Percentiles rank a stretch among this genome's conserved stretches.
These are phyloP conservation scores for Phytopythium montanum DNA, from an alignment of 352 stramenopile genomes.

Conservation along the genomic window DNA sequence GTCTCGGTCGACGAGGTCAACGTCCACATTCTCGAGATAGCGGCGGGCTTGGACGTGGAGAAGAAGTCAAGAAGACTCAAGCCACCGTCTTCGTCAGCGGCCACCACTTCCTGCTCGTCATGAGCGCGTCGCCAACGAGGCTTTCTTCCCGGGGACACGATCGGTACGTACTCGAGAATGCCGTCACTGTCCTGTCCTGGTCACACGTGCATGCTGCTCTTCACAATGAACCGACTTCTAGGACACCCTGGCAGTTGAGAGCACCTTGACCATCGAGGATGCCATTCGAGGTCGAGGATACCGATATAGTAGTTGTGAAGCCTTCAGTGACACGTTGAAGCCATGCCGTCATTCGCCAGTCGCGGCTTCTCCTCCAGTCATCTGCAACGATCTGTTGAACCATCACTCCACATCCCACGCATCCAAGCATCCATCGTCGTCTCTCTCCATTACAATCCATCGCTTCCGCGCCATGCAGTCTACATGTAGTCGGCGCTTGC, in stretches of 20 bases:
- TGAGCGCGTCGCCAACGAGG: constrained; percentile 94
- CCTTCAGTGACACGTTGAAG: neutral
- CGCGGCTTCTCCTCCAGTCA: neutral
- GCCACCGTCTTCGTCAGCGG: constrained; percentile 88
- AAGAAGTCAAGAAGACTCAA: constrained; percentile 58
- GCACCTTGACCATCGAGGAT: constrained; percentile 91
- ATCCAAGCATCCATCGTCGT: neutral
- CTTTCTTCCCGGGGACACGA: constrained; percentile 89
- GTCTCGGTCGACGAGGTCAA: constrained; percentile 80
- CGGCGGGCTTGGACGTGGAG: constrained; percentile 61
- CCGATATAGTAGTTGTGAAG: constrained; percentile 11
- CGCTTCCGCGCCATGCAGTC: neutral
- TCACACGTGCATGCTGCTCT: constrained; percentile 92
- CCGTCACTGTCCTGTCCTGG: constrained; percentile 92
- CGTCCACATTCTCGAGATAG: constrained; percentile 76
- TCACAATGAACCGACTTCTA: no score
- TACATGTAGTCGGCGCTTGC: neutral
- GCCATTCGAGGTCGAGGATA: constrained; percentile 71
- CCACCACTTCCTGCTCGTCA: constrained; percentile 92
- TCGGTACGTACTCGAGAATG: constrained; percentile 85
- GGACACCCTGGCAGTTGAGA: no score
- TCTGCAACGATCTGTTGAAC: neutral
- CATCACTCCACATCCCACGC: neutral
- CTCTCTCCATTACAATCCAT: neutral
- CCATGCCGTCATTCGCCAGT: neutral